Conservation (phyloP, 73 alveolate species). For the Tetrahymena malaccensis region DNA sequence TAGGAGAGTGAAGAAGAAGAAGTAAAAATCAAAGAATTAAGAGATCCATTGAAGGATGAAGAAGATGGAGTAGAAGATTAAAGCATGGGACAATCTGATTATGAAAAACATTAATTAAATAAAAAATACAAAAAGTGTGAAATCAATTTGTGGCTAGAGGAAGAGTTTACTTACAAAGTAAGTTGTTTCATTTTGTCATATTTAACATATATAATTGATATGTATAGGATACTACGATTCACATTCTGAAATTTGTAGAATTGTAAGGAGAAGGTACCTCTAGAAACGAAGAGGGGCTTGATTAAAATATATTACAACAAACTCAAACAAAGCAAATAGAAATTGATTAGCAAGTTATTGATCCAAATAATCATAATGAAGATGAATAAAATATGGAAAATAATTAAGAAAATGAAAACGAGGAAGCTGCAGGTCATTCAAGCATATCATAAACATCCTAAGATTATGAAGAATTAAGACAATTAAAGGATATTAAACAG, state of each 20-base stretch:
- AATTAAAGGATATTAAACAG: slow-evolving; percentile 16
- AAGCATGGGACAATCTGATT: neutral
- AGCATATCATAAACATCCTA: neutral
- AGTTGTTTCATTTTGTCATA: neutral
- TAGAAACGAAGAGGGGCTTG: neutral
- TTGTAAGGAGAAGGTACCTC: neutral
- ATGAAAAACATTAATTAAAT: neutral
- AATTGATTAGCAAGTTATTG: neutral
- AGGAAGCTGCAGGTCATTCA: neutral
- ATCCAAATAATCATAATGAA: neutral
- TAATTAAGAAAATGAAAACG: neutral
- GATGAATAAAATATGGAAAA: neutral
- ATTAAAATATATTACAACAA: neutral
- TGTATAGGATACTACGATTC: neutral
- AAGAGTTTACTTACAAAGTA: neutral
- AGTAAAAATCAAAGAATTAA: neutral
- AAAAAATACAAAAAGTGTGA: neutral
- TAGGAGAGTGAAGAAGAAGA: neutral
- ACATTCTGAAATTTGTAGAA: neutral
- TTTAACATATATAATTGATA: neutral
- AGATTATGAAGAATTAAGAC: slow-evolving; percentile 19
- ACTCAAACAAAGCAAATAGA: neutral
- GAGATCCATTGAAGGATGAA: neutral
- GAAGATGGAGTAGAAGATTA: neutral
- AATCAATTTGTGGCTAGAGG: neutral